A percentile compares a stretch with the other conserved stretches of the same genome.
Conservation (phyloP, 2,329 filamentous ascomycete species). For the Pseudogymnoascus sp. region DNA sequence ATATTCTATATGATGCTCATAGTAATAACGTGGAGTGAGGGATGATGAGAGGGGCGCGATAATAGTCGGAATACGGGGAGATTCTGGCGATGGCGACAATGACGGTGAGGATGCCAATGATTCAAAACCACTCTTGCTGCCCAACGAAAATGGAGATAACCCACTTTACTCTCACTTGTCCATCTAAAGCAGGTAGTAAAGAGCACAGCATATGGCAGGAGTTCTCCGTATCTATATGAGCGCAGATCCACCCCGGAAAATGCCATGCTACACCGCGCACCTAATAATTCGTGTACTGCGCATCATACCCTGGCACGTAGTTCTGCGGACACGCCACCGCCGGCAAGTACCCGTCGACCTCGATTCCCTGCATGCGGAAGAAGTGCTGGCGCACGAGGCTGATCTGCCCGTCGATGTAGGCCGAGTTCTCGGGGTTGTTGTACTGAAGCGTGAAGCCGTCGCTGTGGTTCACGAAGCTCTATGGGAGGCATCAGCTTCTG, state of each 20-base stretch:
- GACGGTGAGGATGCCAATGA: background rate
- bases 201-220: background rate
- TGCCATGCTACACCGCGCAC: background rate
- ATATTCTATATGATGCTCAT: background rate
- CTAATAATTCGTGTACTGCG: constrained; percentile 15
- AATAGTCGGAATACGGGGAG: background rate
- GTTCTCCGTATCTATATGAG: background rate
- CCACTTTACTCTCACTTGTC: background rate
- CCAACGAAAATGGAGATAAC: constrained; percentile 8
- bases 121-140: background rate
- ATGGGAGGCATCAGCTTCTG: no score
- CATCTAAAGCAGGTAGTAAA: background rate
- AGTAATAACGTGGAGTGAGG: background rate
- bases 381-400: constrained; percentile 39
- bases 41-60: background rate
- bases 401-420: constrained; percentile 32
- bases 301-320: constrained; percentile 21
- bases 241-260: background rate
- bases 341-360: constrained; percentile 31
- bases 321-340: constrained; percentile 33
- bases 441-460: constrained; percentile 42
- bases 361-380: constrained; percentile 33
- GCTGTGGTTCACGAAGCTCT: constrained; percentile 38
- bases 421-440: constrained; percentile 36
- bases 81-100: background rate